phyloP scores from a whole-genome alignment of 768 basidiomycete genomes.

The Trametes cubensis region DNA sequence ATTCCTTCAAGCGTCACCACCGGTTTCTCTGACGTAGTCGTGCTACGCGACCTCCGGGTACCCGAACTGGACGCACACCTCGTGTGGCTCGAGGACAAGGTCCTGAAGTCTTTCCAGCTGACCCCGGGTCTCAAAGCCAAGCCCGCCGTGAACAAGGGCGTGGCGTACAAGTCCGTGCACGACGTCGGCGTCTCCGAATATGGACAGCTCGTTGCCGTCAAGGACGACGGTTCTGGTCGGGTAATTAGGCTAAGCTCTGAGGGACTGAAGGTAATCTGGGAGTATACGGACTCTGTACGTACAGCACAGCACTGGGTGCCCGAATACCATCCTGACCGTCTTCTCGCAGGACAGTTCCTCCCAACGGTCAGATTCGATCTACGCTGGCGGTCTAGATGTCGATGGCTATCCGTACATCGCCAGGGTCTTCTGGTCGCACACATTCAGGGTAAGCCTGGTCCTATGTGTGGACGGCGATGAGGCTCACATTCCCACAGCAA shows the following conservation, averaged over 20 bases:
- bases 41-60: conserved; percentile 33
- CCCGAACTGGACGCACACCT: conserved; percentile 38
- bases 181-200: conserved; percentile 61
- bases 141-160: conserved; percentile 44
- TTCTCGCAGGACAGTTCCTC: conserved; percentile 44
- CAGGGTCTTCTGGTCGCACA: conserved; percentile 69
- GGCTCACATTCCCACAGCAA: conserved; percentile 42
- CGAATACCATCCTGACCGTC: conserved; percentile 10
- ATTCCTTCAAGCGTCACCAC: conserved; percentile 55
- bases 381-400: conserved; percentile 56
- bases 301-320: background rate
- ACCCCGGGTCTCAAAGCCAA: conserved; percentile 54
- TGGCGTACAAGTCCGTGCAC: conserved; percentile 52
- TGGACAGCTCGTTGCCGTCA: conserved; percentile 65
- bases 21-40: conserved; percentile 40
- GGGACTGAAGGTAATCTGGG: conserved; percentile 49
- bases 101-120: conserved; percentile 53
- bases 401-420: conserved; percentile 57
- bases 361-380: conserved; percentile 52
- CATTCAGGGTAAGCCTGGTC: conserved; percentile 48
- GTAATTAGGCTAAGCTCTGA: conserved; percentile 55
- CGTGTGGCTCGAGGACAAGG: conserved; percentile 57
- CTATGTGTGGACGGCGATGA: background rate
- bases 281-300: conserved; percentile 60
- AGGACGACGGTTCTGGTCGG: conserved; percentile 55